Evolutionary conservation across 495 filamentous ascomycete species (phyloP), one percentile per base, ranked within the genome.

Genomic region (Sordaria brevicollis): DNA sequence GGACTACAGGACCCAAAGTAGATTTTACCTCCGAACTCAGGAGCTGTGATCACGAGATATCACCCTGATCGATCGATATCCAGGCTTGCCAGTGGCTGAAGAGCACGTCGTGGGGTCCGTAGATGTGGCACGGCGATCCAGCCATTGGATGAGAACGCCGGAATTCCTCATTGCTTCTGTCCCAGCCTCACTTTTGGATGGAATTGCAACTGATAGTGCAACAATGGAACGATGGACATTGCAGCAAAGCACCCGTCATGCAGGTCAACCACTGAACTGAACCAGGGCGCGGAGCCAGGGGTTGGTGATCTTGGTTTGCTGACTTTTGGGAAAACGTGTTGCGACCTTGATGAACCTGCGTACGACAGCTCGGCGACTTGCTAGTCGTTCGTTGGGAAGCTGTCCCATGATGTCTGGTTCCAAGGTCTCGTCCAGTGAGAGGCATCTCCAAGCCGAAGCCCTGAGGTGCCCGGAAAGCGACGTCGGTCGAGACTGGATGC

Each of bases 121-220:
- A 25, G 54, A 43, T 73, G 69, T 73, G 72, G 72, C 69, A 67
- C 68, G 66, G 67, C 31, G 69, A 31, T 4, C 25, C 36, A 67
- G 39, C 69, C 43, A 73, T 71, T 73, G 72, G 72, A 71, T 33
- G 62, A 68, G 69, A 69, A 65, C 39, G 25, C 41, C 68, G 34
- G 25, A 35, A 25, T 66, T 19, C 69, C 62, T 65, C 62, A 29
- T 66, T 19, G 66, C 39, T 65, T 66, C 41, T 25, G 66, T 65
- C 70, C 72, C 69, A 73, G 72, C 72, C 69, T 73, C 72, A 73
- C 72, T 73, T 73, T 73, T 67, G 36, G 66, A n/a, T n/a, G n/a
- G 21, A 31, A 31, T 43, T 67, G 67, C 67, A 68, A 5, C 34
- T 13, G 21, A 62, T 13, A 8, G 49, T 62, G 49, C 49, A 17